Conservation (phyloP, 1,284 basidiomycete species). For the Takashimella koratensis region DNA sequence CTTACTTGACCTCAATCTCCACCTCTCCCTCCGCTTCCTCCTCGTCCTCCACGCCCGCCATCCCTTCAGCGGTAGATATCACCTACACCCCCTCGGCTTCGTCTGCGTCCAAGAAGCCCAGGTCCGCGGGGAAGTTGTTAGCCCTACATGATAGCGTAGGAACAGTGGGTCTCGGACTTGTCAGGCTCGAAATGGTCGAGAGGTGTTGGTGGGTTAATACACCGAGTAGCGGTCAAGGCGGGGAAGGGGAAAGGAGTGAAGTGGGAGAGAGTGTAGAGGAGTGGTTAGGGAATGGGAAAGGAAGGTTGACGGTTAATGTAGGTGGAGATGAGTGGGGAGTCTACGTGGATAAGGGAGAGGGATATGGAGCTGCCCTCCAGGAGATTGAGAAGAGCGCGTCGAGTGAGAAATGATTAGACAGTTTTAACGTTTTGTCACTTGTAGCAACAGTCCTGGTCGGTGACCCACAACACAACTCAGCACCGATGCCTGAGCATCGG, state of each 20-base stretch:
- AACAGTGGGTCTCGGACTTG: constrained; percentile 40
- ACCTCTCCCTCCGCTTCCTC: constrained; percentile 8
- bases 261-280: constrained; percentile 8
- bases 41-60: constrained; percentile 7
- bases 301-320: constrained; percentile 25
- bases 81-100: constrained; percentile 32
- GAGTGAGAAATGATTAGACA: too few species aligned
- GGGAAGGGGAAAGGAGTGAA: not conserved
- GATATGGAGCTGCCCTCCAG: constrained; percentile 24
- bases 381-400: not conserved
- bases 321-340: constrained; percentile 31
- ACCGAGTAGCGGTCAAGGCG: too few species aligned
- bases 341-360: constrained; percentile 37
- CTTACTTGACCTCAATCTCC: not conserved
- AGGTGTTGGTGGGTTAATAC: constrained; percentile 32
- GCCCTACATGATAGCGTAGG: constrained; percentile 21
- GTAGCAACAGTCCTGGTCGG: too few species aligned
- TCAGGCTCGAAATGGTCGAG: constrained; percentile 46
- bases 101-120: constrained; percentile 34
- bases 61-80: constrained; percentile 29
- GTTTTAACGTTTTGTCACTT: too few species aligned
- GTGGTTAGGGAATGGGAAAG: constrained; percentile 16
- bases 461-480: too few species aligned
- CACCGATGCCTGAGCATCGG: too few species aligned
- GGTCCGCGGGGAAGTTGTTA: constrained; percentile 42